Conservation (phyloP, 441 rosid genomes). For the Oxalis stricta region DNA sequence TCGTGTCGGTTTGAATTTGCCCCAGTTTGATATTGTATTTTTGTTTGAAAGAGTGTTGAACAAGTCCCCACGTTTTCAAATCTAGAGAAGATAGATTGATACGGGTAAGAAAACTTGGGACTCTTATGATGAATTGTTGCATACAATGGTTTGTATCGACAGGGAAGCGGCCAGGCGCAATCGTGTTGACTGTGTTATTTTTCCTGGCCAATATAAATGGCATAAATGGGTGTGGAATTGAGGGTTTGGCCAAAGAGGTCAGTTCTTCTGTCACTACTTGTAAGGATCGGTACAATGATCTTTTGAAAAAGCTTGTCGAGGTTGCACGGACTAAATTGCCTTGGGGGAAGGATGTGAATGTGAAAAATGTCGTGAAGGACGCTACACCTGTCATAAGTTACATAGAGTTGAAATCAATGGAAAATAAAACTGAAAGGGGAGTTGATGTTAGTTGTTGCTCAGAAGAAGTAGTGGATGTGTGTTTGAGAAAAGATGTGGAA, state of each 20-base stretch:
- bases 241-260: conserved; percentile 35
- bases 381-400: conserved; percentile 44
- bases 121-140: conserved; percentile 57
- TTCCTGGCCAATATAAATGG: conserved; percentile 55
- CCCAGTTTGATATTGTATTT: conserved; percentile 40
- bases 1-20: conserved; percentile 33
- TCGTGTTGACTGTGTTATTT: conserved; percentile 59
- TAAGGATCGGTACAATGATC: conserved; percentile 46
- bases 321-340: conserved; percentile 70
- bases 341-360: conserved; percentile 66
- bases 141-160: conserved; percentile 73
- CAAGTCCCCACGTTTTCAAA: conserved; percentile 16
- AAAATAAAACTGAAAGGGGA: conserved; percentile 10
- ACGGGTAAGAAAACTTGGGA: conserved; percentile 52
- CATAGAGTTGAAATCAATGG: conserved; percentile 67
- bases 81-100: conserved; percentile 27
- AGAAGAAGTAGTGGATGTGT: conserved; percentile 30
- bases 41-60: conserved; percentile 34
- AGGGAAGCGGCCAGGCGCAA: conserved; percentile 61
- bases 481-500: conserved; percentile 33
- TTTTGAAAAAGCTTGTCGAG: conserved; percentile 47
- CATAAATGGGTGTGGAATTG: conserved; percentile 29
- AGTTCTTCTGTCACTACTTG: conserved; percentile 28
- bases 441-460: conserved; percentile 22
- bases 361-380: conserved; percentile 58